Conservation (phyloP, 352 stramenopile genomes). For the Globisporangium spiculum region DNA sequence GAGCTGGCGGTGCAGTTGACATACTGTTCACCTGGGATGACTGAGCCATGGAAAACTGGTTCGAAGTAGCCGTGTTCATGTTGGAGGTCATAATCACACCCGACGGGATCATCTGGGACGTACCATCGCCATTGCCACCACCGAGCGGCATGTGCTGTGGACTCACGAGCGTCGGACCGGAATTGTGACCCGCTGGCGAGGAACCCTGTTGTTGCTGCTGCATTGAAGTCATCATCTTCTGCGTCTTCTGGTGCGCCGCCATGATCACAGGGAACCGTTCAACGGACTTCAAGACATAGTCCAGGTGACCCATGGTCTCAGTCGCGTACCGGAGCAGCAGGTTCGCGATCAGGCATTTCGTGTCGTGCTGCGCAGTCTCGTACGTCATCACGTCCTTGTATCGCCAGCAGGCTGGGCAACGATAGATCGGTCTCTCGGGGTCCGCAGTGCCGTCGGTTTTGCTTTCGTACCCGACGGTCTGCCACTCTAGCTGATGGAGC, state of each 20-base stretch:
- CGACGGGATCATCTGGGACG: conserved; percentile 50
- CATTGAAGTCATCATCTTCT: conserved; percentile 47
- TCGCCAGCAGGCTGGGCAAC: conserved; percentile 76
- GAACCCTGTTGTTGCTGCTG: conserved; percentile 11
- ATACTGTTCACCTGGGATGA: conserved; percentile 26
- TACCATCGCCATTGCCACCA: conserved; percentile 27
- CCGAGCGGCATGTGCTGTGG: conserved; percentile 41
- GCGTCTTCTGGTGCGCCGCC: conserved; percentile 42
- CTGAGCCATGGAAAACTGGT: conserved; percentile 59
- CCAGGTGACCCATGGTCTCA: conserved; percentile 71
- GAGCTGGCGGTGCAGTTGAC: conserved; percentile 28
- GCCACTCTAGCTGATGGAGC: conserved; percentile 79
- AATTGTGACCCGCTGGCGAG: conserved; percentile 16
- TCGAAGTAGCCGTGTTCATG: conserved; percentile 37
- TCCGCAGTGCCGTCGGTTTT: conserved; percentile 68
- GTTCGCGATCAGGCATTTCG: conserved; percentile 83
- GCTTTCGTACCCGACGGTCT: conserved; percentile 77
- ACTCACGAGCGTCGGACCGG: conserved; percentile 33
- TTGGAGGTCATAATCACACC: conserved; percentile 71
- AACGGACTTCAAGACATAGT: conserved; percentile 77
- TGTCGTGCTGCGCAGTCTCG: conserved; percentile 78
- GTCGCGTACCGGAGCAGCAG: conserved; percentile 77
- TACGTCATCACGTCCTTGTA: conserved; percentile 87
- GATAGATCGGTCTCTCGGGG: conserved; percentile 74
- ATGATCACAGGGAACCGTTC: conserved; percentile 69